These are phyloP conservation scores for Termitomyces heimii DNA, from an alignment of 768 basidiomycete genomes.

Conservation along the genomic window DNA sequence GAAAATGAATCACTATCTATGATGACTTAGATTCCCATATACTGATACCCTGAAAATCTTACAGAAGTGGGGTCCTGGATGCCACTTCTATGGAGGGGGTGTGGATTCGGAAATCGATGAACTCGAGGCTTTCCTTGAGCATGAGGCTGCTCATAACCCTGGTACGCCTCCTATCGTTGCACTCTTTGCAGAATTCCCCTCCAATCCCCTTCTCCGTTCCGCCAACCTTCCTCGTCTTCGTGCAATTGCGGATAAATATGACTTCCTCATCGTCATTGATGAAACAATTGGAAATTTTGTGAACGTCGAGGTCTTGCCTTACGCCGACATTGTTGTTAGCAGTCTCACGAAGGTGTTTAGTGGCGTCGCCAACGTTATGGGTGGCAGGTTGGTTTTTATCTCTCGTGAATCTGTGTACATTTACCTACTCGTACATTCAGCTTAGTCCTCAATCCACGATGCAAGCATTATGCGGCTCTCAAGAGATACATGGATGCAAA, in stretches of 20 bases:
- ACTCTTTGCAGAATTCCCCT: slow-evolving; percentile 91
- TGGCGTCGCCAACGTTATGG: slow-evolving; percentile 94
- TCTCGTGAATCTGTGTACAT: not conserved
- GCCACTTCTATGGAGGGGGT: slow-evolving; percentile 82
- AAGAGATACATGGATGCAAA: slow-evolving; percentile 48
- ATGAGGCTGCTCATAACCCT: slow-evolving; percentile 31
- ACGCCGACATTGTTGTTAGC: slow-evolving; percentile 85
- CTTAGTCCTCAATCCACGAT: slow-evolving; percentile 79
- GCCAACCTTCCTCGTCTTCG: slow-evolving; percentile 73
- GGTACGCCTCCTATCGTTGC: slow-evolving; percentile 61
- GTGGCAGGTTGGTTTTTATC: slow-evolving; percentile 68
- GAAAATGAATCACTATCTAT: not conserved
- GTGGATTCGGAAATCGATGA: slow-evolving; percentile 68
- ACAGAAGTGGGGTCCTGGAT: slow-evolving; percentile 95
- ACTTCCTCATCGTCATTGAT: slow-evolving; percentile 86
- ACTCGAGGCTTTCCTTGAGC: slow-evolving; percentile 57
- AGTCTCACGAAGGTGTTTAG: slow-evolving; percentile 95
- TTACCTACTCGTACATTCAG: slow-evolving; percentile 36
- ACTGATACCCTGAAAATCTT: slow-evolving; percentile 92
- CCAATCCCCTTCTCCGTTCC: slow-evolving; percentile 89
- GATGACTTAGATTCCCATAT: slow-evolving; percentile 74
- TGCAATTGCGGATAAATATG: slow-evolving; percentile 77
- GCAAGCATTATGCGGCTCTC: slow-evolving; percentile 61
- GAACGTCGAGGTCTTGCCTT: slow-evolving; percentile 86
- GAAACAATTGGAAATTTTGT: slow-evolving; percentile 94